Evolutionary conservation across 768 basidiomycete species (phyloP).

Genomic region (Agrocybe chaxingu): DNA sequence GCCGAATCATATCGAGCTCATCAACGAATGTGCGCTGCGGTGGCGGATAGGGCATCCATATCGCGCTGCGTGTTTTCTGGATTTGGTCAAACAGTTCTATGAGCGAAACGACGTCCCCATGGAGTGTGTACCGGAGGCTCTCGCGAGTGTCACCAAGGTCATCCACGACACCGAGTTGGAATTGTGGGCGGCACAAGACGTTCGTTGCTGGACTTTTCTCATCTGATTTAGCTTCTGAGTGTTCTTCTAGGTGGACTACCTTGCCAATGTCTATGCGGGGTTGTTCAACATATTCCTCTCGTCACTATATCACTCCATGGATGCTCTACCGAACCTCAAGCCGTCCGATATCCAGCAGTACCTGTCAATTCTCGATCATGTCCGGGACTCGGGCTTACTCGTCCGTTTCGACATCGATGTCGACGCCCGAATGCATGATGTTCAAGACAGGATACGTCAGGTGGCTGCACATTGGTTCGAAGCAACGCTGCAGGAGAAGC

Average conservation of each 20-base stretch:
- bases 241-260: conserved; percentile 55
- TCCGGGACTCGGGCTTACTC: conserved; percentile 69
- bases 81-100: conserved; percentile 82
- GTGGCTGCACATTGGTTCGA: conserved; percentile 63
- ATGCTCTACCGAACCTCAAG: conserved; percentile 71
- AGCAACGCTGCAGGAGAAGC: conserved; percentile 59
- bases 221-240: conserved; percentile 1
- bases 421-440: conserved; percentile 58
- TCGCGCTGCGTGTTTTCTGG: conserved; percentile 77
- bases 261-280: conserved; percentile 63
- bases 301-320: conserved; percentile 80
- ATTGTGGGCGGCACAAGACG: conserved; percentile 80
- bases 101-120: conserved; percentile 89
- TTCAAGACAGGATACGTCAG: conserved; percentile 61
- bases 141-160: conserved; percentile 69
- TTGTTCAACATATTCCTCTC: conserved; percentile 88
- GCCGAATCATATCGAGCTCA: conserved; percentile 69
- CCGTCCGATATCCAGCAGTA: conserved; percentile 64
- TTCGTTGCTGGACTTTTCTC: conserved; percentile 37
- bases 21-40: conserved; percentile 83
- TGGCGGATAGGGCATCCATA: conserved; percentile 88
- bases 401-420: conserved; percentile 74
- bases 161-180: conserved; percentile 68
- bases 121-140: conserved; percentile 91
- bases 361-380: conserved; percentile 64